A percentile compares a stretch with the other conserved stretches of the same genome.
Evolutionary conservation across 2,329 filamentous ascomycete genomes (phyloP).

Genomic region (Cercospora berteroae): DNA sequence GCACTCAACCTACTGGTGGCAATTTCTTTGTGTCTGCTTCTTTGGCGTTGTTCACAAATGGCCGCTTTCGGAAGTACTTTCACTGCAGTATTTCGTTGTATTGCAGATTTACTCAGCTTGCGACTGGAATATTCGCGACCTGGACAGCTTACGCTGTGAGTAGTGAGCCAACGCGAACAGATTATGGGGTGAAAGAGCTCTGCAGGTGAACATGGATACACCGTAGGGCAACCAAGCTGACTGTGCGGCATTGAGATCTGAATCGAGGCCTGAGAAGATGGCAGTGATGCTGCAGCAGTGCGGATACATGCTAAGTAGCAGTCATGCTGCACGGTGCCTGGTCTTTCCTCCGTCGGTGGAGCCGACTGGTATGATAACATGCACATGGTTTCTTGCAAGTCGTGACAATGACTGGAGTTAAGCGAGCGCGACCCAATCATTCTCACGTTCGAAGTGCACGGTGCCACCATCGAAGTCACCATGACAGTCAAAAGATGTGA

Average conservation of each 20-base stretch:
- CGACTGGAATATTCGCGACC: background rate
- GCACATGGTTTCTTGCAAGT: background rate
- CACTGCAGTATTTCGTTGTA: background rate
- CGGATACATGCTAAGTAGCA: background rate
- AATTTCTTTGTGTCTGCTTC: background rate
- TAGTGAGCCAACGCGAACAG: background rate
- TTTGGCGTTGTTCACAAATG: background rate
- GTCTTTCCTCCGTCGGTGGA: background rate
- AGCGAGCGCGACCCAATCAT: background rate
- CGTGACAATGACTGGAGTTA: background rate
- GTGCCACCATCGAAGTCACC: background rate
- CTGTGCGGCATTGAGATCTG: background rate
- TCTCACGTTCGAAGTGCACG: background rate
- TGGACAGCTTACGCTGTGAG: background rate
- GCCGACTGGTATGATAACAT: background rate
- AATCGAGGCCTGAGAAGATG: background rate
- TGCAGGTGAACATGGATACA: background rate
- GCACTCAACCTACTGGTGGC: background rate
- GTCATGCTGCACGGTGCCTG: background rate
- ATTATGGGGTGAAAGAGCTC: background rate
- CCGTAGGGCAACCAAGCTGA: background rate
- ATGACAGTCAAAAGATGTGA: background rate
- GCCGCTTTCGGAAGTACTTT: background rate
- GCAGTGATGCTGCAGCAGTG: background rate
- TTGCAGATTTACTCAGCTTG: background rate